Conservation (phyloP, 768 basidiomycete species). For the Pleurotus pulmonarius region DNA sequence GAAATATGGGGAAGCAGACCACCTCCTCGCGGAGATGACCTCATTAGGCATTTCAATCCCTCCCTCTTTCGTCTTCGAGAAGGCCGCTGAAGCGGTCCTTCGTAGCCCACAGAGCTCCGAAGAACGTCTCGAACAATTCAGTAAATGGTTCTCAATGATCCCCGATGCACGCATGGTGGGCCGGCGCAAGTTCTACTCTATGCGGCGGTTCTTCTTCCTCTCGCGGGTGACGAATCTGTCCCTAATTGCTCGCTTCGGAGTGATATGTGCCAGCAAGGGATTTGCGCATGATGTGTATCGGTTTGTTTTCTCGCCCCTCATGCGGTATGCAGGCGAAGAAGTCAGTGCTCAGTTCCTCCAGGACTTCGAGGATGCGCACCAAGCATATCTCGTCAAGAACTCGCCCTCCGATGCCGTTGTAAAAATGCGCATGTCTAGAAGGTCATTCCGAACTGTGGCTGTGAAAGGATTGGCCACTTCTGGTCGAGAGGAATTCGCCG, state of each 20-base stretch:
- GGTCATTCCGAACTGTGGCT: slow-evolving; percentile 29
- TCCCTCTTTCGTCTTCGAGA: slow-evolving; percentile 21
- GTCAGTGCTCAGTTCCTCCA: slow-evolving; percentile 35
- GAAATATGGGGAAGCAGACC: slow-evolving; percentile 24
- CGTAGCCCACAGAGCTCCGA: neutral
- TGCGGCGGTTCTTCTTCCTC: slow-evolving; percentile 19
- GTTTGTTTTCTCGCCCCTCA: slow-evolving; percentile 31
- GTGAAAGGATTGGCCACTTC: slow-evolving; percentile 36
- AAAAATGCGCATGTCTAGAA: slow-evolving; percentile 9
- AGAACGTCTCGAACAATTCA: slow-evolving; percentile 11
- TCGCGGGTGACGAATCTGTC: slow-evolving; percentile 19
- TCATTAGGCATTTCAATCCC: slow-evolving; percentile 26
- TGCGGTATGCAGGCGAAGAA: slow-evolving; percentile 36
- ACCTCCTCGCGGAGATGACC: slow-evolving; percentile 27
- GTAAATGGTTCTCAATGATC: slow-evolving; percentile 31
- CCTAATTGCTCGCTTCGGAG: slow-evolving; percentile 25
- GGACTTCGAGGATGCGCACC: slow-evolving; percentile 23
- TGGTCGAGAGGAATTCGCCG: slow-evolving; percentile 35
- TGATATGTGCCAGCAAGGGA: slow-evolving; percentile 37
- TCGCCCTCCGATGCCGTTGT: slow-evolving; percentile 6
- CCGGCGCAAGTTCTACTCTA: slow-evolving; percentile 12
- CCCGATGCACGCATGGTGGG: slow-evolving; percentile 15
- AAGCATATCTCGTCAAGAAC: slow-evolving; percentile 15
- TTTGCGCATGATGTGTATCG: slow-evolving; percentile 20
- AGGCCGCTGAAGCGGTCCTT: slow-evolving; percentile 23